Evolutionary conservation across 2,329 filamentous ascomycete species (phyloP), one percentile per base, ranked within the genome.

Genomic region (Verticillium dahliae): DNA sequence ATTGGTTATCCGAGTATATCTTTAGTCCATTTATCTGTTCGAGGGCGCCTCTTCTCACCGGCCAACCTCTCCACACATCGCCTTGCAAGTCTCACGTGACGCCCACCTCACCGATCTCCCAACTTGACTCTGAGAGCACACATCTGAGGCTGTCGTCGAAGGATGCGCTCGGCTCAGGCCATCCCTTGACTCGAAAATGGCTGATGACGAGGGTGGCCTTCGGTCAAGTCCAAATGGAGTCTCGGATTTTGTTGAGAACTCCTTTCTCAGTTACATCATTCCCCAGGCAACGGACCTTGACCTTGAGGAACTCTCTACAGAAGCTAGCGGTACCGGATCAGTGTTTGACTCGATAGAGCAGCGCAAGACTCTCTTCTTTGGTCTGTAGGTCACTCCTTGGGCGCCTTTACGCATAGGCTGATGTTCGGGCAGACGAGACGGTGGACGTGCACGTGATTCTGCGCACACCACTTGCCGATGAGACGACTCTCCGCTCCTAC

Each of bases 331-430:
- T 65, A 78, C 75, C 60, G 75, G 77, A 65, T 76, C 76, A 67
- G 75, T 78, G 64, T 79, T 89, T 52, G 80, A 85, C 59, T 81
- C 81, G 18, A 80, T 91, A 69, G 76, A 83, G 54, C 82, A 85
- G 67, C 81, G 90, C 66, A 81, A 88, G 45, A 81, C 82, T 60
- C 77, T 93, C 45, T 89, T 90, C 71, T 91, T 92, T 70, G 90
- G 90, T 92, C 79, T 67, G 83, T 73, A 57, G 67, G 68, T 66
- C 65, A 67, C 69, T 66, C 27, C 6, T 9, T 10, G 5, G 18
- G 4, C 10, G 6, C 34, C 52, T 18, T 10, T 9, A n/a, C 67
- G 64, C 70, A 66, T 66, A 70, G 69, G 76, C 74, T 75, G 50
- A 54, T 15, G 38, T 4, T 82, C 76, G 31, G 11, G 62, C 76